phyloP scores from a whole-genome alignment of 2,329 filamentous ascomycete species.

The Calonectria henricotiae region DNA sequence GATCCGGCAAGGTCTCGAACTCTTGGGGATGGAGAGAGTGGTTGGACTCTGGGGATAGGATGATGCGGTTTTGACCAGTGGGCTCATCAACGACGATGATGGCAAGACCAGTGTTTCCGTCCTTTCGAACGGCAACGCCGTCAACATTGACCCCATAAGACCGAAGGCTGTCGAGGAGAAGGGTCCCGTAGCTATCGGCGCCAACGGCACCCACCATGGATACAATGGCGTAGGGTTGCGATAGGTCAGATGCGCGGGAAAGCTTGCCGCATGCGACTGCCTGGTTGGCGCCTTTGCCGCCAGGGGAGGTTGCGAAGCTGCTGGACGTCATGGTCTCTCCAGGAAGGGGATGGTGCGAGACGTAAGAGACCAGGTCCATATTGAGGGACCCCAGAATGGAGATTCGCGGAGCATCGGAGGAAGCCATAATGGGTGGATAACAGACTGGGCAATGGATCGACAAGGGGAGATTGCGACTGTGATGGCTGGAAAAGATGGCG shows the following conservation, averaged over 20 bases:
- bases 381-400: constrained; percentile 78
- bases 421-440: constrained; percentile 43
- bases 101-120: constrained; percentile 69
- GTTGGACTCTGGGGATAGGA: constrained; percentile 73
- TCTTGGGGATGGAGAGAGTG: constrained; percentile 28
- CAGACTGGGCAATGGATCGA: constrained; percentile 12
- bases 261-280: constrained; percentile 78
- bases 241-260: constrained; percentile 58
- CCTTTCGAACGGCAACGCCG: constrained; percentile 59
- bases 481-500: neutral
- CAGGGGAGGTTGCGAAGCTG: constrained; percentile 75
- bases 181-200: constrained; percentile 66
- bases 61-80: constrained; percentile 72
- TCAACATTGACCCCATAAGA: constrained; percentile 66
- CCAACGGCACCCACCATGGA: constrained; percentile 74
- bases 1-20: constrained; percentile 51
- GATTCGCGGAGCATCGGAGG: constrained; percentile 43
- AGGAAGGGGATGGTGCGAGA: constrained; percentile 75
- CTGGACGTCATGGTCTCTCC: constrained; percentile 80
- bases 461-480: neutral
- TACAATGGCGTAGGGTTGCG: constrained; percentile 60
- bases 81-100: constrained; percentile 73
- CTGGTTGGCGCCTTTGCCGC: constrained; percentile 85
- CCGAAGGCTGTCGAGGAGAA: constrained; percentile 64
- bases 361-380: constrained; percentile 80